phyloP scores from a whole-genome alignment of 306 rosid species.

The Dalbergia oliveri region DNA sequence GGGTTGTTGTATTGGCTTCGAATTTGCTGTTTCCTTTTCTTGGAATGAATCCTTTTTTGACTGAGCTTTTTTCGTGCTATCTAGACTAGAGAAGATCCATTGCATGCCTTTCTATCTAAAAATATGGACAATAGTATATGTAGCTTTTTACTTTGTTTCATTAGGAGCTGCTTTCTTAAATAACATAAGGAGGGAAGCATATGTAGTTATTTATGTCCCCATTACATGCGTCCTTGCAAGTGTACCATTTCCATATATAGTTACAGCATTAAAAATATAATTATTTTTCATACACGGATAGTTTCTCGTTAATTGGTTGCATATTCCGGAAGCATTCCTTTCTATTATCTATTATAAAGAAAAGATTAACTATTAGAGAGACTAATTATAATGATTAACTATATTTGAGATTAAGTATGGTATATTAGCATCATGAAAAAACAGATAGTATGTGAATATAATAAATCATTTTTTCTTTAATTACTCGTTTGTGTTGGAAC shows the following conservation, averaged over 20 bases:
- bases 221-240: conserved; percentile 21
- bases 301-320: not conserved
- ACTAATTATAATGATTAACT: no score
- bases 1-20: conserved; percentile 66
- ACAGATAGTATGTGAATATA: not conserved
- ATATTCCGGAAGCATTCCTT: not conserved
- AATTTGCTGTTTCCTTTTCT: conserved; percentile 69
- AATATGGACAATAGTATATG: not conserved
- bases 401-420: not conserved
- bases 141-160: conserved; percentile 42
- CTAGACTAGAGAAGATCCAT: conserved; percentile 51
- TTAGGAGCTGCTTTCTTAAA: conserved; percentile 38
- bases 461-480: not conserved
- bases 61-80: conserved; percentile 59
- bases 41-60: conserved; percentile 81
- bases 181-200: conserved; percentile 47
- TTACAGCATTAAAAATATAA: conserved; percentile 18
- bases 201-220: conserved; percentile 44
- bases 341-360: not conserved
- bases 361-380: not conserved
- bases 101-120: conserved; percentile 53
- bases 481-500: not conserved
- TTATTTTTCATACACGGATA: conserved; percentile 1
- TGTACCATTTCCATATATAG: conserved; percentile 54
- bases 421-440: not conserved